Conservation (phyloP, 345 rosid genomes). For the Hevea brasiliensis region DNA sequence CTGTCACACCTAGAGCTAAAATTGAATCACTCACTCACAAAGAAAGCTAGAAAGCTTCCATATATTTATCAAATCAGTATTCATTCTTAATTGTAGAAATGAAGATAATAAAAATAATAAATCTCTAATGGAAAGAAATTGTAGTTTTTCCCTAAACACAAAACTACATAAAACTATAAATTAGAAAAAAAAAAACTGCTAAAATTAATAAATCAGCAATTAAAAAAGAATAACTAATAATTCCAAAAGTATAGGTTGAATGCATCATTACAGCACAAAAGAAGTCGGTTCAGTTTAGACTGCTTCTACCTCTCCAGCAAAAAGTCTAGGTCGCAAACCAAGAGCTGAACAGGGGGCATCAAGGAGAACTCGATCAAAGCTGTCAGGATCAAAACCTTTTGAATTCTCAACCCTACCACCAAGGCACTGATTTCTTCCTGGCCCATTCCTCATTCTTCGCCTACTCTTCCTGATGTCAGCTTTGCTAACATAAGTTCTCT, state of each 20-base stretch:
- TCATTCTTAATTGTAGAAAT: not conserved
- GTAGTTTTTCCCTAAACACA: not conserved
- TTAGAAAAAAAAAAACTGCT: not conserved
- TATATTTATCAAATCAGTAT: not conserved
- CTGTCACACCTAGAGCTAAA: not conserved
- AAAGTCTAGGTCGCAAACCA: constrained; percentile 93
- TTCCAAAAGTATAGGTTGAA: not conserved
- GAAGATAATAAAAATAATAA: not conserved
- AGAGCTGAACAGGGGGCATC: constrained; percentile 99
- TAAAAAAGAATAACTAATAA: not conserved
- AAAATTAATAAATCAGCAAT: not conserved
- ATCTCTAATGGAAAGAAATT: not conserved
- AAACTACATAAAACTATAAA: not conserved
- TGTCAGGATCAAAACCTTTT: constrained; percentile 71
- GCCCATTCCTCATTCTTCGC: constrained; percentile 79
- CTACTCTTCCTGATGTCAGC: constrained; percentile 70
- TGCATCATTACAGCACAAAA: not conserved
- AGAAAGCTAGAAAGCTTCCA: not conserved
- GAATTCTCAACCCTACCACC: constrained; percentile 83
- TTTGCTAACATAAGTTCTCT: constrained; percentile 54
- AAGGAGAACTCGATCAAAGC: constrained; percentile 91
- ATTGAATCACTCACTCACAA: not conserved
- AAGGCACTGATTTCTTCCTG: constrained; percentile 76
- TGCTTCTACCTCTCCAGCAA: constrained; percentile 74
- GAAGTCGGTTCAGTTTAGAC: not conserved